Evolutionary conservation across 768 basidiomycete genomes (phyloP).

Genomic region (Kondoa subrosea): DNA sequence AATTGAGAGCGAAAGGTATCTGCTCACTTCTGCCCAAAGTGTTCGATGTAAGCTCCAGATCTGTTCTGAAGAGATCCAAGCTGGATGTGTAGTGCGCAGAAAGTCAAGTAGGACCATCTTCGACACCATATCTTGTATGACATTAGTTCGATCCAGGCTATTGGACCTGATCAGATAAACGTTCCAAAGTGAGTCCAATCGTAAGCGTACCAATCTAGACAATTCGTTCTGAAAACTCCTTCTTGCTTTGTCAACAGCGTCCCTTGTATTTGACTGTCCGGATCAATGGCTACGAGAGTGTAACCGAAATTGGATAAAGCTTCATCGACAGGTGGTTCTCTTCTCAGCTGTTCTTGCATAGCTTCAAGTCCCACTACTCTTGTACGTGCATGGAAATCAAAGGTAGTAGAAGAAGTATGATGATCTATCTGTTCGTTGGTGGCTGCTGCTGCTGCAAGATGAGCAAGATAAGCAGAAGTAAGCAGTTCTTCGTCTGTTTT

Average conservation of each 20-base stretch:
- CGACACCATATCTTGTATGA: constrained; percentile 87
- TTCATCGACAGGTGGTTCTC: constrained; percentile 25
- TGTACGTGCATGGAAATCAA: constrained; percentile 82
- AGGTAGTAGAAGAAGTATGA: constrained; percentile 47
- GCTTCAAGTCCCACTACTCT: constrained; percentile 66
- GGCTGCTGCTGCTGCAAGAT: constrained; percentile 37
- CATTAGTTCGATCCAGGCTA: constrained; percentile 86
- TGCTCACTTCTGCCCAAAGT: constrained; percentile 61
- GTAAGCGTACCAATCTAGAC: constrained; percentile 66
- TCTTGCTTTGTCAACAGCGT: constrained; percentile 62
- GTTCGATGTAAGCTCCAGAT: constrained; percentile 81
- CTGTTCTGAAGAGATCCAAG: constrained; percentile 43
- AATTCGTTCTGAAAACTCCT: constrained; percentile 86
- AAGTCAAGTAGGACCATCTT: constrained; percentile 65
- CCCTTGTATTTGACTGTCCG: background rate
- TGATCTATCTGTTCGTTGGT: background rate
- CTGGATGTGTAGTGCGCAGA: constrained; percentile 55
- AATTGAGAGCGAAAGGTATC: background rate
- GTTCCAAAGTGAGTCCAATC: constrained; percentile 2
- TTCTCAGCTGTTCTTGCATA: constrained; percentile 47
- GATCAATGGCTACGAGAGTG: constrained; percentile 20
- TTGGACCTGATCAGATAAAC: constrained; percentile 2
- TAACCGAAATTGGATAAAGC: constrained; percentile 22
- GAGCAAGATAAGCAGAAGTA: constrained; percentile 63
- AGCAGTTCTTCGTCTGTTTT: constrained; percentile 83